Conservation (phyloP, 1,284 basidiomycete genomes). For the Puccinia triticina region DNA sequence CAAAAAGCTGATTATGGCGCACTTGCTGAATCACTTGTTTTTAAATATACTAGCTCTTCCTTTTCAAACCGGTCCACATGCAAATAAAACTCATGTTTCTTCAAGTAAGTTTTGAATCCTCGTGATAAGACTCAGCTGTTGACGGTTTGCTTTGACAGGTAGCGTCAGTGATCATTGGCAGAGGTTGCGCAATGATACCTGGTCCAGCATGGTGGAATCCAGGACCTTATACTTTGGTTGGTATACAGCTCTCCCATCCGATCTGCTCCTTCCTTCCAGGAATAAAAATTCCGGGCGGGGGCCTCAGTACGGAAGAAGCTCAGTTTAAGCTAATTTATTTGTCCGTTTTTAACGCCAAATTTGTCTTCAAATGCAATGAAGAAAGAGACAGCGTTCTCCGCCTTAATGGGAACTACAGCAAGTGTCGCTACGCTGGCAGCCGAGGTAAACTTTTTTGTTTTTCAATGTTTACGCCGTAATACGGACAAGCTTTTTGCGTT, state of each 20-base stretch:
- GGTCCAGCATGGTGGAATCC: constrained; percentile 47
- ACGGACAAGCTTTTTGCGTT: too few species aligned
- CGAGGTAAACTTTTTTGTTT: neutral
- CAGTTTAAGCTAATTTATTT: too few species aligned
- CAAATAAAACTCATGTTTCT: constrained; percentile 19
- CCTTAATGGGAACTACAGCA: constrained; percentile 35
- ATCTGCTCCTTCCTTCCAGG: neutral
- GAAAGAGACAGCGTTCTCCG: constrained; percentile 40
- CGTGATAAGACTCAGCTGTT: neutral
- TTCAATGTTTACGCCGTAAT: neutral
- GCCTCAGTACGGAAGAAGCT: too few species aligned
- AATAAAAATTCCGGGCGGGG: neutral
- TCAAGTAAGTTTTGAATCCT: constrained; percentile 5
- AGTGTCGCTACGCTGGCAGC: constrained; percentile 24
- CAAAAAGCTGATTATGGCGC: neutral
- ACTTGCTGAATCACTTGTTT: neutral
- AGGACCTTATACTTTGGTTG: constrained; percentile 15
- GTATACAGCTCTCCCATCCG: neutral
- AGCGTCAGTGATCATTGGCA: constrained; percentile 11
- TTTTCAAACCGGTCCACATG: constrained; percentile 37
- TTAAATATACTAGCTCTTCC: constrained; percentile 19
- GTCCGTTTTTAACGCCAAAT: too few species aligned
- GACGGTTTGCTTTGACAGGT: neutral
- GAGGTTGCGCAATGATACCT: constrained; percentile 7
- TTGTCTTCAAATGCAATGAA: neutral